Base-by-base conservation (phyloP, 106 monocot species). In the Narthecium ossifragum region DNA sequence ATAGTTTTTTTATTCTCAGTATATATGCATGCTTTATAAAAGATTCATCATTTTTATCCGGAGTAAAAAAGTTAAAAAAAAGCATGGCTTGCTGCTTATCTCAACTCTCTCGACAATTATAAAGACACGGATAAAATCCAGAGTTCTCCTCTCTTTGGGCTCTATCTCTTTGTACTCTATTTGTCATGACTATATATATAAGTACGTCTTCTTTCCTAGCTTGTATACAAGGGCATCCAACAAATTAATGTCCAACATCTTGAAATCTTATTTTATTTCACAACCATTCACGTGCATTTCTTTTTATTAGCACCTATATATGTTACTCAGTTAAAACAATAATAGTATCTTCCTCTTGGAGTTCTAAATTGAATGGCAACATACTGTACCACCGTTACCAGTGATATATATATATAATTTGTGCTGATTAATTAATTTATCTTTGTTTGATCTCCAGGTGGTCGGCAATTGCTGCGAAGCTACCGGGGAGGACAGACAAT, bases 401-500 rank as follows among this genome's bases (percentile, higher is more conserved):
- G 18, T 17, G 17, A 43, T 43, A 43, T 43, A 1, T 18, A 43
- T 43, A 2, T 17, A 43, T 17, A 13, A 17, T 39, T 39, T 39
- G 9, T 39, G 9, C 0, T 39, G 15, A 39, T 39, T 39, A 39
- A 1, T 39, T 11, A 11, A 0, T 1, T 39, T 43, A 43, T 43
- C 12, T 43, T 4, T 43, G 12, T 43, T 1, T 43, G 23, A 41
- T 43, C 5, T 34, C 32, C 58, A 68, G 68, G 49, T 69, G 69
- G 72, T 73, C 72, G 10, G 58, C 72, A 1, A 73, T 73, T 8
- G 72, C 72, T n/a, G 65, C 65, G 17, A 64, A 29, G 37, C 46
- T 73, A 7, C 72, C 72, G 0, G 72, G 72, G 21, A 36, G 72
- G 59, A 73, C 72, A 12, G 72, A 73, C 50, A 73, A 73, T 31